Conservation (phyloP, 2,329 filamentous ascomycete genomes). For the Alternaria postmessia region DNA sequence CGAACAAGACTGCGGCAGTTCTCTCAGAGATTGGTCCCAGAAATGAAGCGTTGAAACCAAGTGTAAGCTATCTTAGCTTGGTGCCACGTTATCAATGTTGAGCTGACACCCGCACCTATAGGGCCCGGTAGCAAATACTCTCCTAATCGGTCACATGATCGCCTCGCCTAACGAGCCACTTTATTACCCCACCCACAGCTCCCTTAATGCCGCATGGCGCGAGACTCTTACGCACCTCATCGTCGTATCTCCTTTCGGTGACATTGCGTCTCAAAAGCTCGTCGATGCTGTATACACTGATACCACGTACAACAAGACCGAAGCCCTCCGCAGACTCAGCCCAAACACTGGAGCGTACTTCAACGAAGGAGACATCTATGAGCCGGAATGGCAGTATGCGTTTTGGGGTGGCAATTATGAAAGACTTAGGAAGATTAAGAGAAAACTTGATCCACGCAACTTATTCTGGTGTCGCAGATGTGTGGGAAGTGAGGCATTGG, state of each 20-base stretch:
- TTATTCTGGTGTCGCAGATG: slow-evolving; percentile 36
- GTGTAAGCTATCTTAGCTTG: slow-evolving; percentile 15
- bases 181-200: slow-evolving; percentile 26
- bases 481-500: slow-evolving; percentile 39
- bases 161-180: slow-evolving; percentile 18
- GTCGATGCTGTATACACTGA: slow-evolving; percentile 28
- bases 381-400: slow-evolving; percentile 35
- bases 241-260: slow-evolving; percentile 22
- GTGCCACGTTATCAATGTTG: background rate
- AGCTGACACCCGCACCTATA: slow-evolving; percentile 9
- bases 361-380: slow-evolving; percentile 38
- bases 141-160: slow-evolving; percentile 36
- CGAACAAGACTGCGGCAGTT: slow-evolving; percentile 18
- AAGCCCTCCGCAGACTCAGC: slow-evolving; percentile 23
- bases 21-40: slow-evolving; percentile 30
- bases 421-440: slow-evolving; percentile 27
- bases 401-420: slow-evolving; percentile 35
- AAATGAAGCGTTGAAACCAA: slow-evolving; percentile 16
- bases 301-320: slow-evolving; percentile 27
- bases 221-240: slow-evolving; percentile 33
- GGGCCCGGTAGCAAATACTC: slow-evolving; percentile 24
- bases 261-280: slow-evolving; percentile 10
- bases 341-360: slow-evolving; percentile 40
- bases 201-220: slow-evolving; percentile 39
- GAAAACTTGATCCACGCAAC: slow-evolving; percentile 29